These are phyloP conservation scores for Amaranthus hypochondriacus DNA, from an alignment of 148 eudicot genomes.

Conservation along the genomic window DNA sequence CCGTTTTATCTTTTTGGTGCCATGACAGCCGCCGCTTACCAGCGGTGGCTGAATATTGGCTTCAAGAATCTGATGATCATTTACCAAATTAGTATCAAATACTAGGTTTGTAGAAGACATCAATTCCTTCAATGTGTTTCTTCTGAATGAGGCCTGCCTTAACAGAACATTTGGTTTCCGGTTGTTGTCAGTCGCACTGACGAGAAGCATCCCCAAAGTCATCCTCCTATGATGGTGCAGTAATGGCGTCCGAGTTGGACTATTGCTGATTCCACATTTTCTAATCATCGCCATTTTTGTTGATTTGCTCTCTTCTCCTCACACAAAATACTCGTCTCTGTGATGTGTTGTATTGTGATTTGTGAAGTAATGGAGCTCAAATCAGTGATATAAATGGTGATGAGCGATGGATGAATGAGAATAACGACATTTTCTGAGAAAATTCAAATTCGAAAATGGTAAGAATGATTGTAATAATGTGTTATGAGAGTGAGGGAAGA, in stretches of 20 bases:
- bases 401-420: background rate
- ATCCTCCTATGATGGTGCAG: background rate
- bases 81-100: background rate
- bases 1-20: conserved; percentile 1
- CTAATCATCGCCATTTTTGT: conserved; percentile 17
- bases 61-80: background rate
- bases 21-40: background rate
- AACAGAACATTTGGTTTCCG: background rate
- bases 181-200: background rate
- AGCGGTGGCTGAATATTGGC: background rate
- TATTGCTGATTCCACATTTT: conserved; percentile 1
- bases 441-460: conserved; percentile 20
- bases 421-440: background rate
- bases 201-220: conserved; percentile 18
- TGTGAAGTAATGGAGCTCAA: no score
- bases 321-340: no score
- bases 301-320: background rate
- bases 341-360: background rate
- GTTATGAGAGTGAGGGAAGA: conserved; percentile 21
- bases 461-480: conserved; percentile 12
- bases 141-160: background rate
- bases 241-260: conserved; percentile 11
- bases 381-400: background rate
- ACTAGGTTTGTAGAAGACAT: conserved; percentile 6
- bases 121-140: conserved; percentile 19